Evolutionary conservation across 179 eudicot species (phyloP), one percentile per base, ranked within the genome.

Genomic region (Patellifolia procumbens): DNA sequence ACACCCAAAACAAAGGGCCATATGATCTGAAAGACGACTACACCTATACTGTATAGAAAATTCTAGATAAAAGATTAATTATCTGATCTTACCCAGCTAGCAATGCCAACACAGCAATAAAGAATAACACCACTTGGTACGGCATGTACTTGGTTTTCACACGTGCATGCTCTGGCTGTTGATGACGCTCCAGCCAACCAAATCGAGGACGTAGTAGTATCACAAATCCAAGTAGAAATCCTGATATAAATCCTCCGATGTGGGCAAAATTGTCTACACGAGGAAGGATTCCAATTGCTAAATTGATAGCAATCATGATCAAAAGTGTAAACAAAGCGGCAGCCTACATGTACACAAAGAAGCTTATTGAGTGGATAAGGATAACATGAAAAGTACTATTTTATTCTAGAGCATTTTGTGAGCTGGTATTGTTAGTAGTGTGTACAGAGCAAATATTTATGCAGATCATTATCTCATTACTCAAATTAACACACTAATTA

Each of bases 211-310:
- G 94, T 22, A 89, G 51, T 29, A 93, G 87, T 22, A 91, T 56
- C 35, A 91, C 68, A 79, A 91, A 93, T 51, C 98, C 98, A 39
- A 91, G 88, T 43, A 93, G 87, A 58, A 93, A 89, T 66, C 98
- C 98, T 13, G 88, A 75, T 42, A 86, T 10, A 77, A 93, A 91
- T 17, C 97, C 97, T 79, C 97, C 97, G 66, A 93, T 87, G 76
- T 91, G 97, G 46, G 96, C 96, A 72, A 89, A 92, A 79, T 92
- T 92, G 85, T 92, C 97, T 26, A 92, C 93, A 22, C 78, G 90
- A 29, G 97, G 97, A 61, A 92, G 89, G 74, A 92, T 82, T 65
- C 96, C 96, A 45, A 93, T 85, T 0, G 89, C 97, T 77, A 91
- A 77, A 86, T 93, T 91, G 22, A 93, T 83, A 26, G 80, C 86